These are phyloP conservation scores for Cladobotryum protrusum DNA, from an alignment of 2,329 filamentous ascomycete species.

Conservation along the genomic window DNA sequence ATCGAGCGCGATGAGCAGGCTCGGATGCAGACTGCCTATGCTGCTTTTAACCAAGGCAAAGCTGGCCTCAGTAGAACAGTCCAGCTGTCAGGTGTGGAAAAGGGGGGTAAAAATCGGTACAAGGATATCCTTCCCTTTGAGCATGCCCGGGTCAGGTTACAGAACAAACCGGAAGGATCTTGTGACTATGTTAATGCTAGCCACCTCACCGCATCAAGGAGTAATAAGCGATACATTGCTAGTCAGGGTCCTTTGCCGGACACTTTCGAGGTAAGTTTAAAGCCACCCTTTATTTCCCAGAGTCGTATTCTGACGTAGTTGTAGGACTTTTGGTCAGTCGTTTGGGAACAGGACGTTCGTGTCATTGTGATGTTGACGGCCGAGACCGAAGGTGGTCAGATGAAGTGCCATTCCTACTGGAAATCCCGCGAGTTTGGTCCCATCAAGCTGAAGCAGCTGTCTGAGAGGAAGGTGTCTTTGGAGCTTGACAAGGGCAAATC, in stretches of 20 bases:
- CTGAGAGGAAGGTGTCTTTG: conserved; percentile 75
- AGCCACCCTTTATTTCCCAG: neutral
- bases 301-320: conserved; percentile 21
- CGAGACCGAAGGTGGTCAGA: conserved; percentile 83
- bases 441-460: conserved; percentile 67
- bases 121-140: conserved; percentile 98
- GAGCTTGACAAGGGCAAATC: conserved; percentile 52
- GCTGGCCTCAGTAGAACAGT: conserved; percentile 35
- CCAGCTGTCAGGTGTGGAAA: conserved; percentile 86
- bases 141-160: conserved; percentile 78
- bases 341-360: conserved; percentile 94
- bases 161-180: conserved; percentile 56
- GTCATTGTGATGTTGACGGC: conserved; percentile 96
- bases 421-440: conserved; percentile 69
- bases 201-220: conserved; percentile 70
- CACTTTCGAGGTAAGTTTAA: conserved; percentile 69
- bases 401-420: conserved; percentile 97
- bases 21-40: conserved; percentile 79
- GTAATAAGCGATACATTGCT: conserved; percentile 90
- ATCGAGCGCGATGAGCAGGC: conserved; percentile 83
- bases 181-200: conserved; percentile 98
- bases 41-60: conserved; percentile 39
- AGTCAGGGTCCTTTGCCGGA: conserved; percentile 89
- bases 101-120: conserved; percentile 92
- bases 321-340: conserved; percentile 94